Percentiles rank a stretch among this genome's conserved stretches.
Conservation (phyloP, 352 stramenopile genomes). For the Phytopythium mirpurense region DNA sequence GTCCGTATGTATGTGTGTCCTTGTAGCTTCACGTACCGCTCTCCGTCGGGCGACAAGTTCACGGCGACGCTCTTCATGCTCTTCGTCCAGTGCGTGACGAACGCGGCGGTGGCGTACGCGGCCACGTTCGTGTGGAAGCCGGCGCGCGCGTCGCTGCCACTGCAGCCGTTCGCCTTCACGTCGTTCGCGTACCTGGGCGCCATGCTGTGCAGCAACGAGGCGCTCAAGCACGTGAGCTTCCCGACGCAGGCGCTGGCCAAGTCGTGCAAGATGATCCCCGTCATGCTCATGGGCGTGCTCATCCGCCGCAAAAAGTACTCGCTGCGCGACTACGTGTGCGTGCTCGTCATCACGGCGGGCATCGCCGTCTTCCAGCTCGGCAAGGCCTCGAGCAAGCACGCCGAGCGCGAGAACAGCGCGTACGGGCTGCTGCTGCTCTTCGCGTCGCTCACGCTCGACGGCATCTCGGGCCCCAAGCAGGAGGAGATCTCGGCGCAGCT, state of each 20-base stretch:
- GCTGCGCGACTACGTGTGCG: conserved; percentile 86
- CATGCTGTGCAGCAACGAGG: conserved; percentile 91
- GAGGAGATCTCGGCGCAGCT: conserved; percentile 82
- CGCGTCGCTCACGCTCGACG: conserved; percentile 93
- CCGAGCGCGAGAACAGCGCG: conserved; percentile 83
- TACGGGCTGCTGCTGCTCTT: conserved; percentile 88
- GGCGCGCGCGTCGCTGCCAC: conserved; percentile 54
- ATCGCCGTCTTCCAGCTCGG: conserved; percentile 90
- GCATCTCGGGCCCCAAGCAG: conserved; percentile 95
- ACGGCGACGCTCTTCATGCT: conserved; percentile 90
- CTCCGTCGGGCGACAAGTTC: conserved; percentile 81
- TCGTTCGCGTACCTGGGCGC: conserved; percentile 86
- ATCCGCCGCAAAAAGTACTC: conserved; percentile 91
- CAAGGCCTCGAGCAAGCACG: conserved; percentile 68
- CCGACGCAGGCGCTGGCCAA: conserved; percentile 98
- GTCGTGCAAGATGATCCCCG: conserved; percentile 98
- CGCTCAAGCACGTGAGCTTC: conserved; percentile 95
- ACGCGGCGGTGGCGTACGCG: conserved; percentile 79
- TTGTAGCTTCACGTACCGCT: conserved; percentile 89
- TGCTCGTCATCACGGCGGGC: conserved; percentile 86
- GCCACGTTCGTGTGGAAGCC: conserved; percentile 84
- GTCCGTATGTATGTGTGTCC: no score
- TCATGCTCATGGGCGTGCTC: conserved; percentile 93
- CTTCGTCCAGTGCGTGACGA: conserved; percentile 90
- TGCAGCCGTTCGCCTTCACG: conserved; percentile 85